Base-by-base conservation (phyloP, 495 filamentous ascomycete genomes). In the Aspergillus wentii region DNA sequence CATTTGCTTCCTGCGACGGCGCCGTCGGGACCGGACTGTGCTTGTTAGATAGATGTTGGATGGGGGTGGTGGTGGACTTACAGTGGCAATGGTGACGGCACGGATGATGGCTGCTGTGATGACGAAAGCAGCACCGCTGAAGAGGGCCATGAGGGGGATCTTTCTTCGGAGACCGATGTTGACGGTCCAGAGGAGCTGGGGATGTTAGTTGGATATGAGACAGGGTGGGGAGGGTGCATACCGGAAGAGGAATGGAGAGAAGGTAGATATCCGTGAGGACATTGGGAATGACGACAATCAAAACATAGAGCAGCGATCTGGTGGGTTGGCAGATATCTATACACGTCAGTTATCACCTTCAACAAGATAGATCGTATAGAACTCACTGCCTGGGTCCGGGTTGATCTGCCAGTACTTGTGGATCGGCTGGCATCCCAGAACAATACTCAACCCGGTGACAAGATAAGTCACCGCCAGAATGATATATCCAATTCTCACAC, bases 61-160 rank as follows among this genome's bases (percentile, higher is more conserved):
- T 28, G 17, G 28, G 22, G 23, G 10, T 4, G 7, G 41, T n/a
- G n/a, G 3, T 25, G 14, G 17, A 41, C 63, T 38, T 46, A 73
- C 71, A 1, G 57, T 72, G 2, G 74, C 43, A 36, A 76, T 72
- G 2, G 62, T 71, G 0, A 69, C 65, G 11, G 68, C 70, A 13
- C 79, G 76, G n/a, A 79, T 60, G 19, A 79, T 72, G 0, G 66
- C 65, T 11, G 71, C 71, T 8, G 65, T 52, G 43, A 75, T 78
- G 30, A 76, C 64, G 31, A 80, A 70, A n/a, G 71, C 49, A 18
- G 71, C 76, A 23, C 74, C 76, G 22, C 67, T 66, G 39, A 80
- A 80, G 41, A 80, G 69, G 16, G 64, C 40, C 31, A 75, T 38
- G 0, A 79, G 61, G 5, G 68, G 50, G 17, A 68, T 33, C 30